phyloP scores from a whole-genome alignment of 805 yeast genomes.

The Metschnikowia reukaufii region DNA sequence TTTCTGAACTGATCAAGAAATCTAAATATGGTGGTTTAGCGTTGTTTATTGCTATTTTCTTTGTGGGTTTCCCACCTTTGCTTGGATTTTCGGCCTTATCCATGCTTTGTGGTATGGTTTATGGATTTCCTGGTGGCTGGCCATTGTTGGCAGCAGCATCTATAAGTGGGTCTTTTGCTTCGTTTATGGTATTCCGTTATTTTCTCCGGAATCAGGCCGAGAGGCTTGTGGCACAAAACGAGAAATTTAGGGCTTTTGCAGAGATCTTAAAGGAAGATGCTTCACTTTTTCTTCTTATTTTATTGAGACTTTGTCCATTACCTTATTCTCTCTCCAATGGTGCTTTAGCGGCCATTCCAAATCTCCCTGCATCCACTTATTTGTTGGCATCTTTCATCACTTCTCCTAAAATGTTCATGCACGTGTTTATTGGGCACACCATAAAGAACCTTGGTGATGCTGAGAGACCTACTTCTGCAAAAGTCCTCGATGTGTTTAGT shows the following conservation, averaged over 20 bases:
- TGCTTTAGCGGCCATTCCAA: conserved; percentile 85
- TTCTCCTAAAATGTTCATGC: conserved; percentile 79
- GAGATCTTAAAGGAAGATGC: conserved; percentile 71
- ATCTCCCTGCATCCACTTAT: conserved; percentile 61
- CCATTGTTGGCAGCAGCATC: conserved; percentile 67
- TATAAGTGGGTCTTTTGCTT: conserved; percentile 67
- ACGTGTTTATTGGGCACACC: conserved; percentile 75
- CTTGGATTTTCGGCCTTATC: conserved; percentile 76
- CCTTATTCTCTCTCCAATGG: conserved; percentile 94
- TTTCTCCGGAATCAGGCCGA: conserved; percentile 58
- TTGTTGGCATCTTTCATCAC: conserved; percentile 70
- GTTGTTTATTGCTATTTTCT: conserved; percentile 53
- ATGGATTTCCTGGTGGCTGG: conserved; percentile 83
- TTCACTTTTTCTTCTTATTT: conserved; percentile 58
- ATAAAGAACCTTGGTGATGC: conserved; percentile 65
- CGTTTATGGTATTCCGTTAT: conserved; percentile 68
- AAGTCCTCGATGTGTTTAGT: conserved; percentile 61
- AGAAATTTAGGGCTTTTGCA: conserved; percentile 69
- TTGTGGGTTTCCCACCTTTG: conserved; percentile 87
- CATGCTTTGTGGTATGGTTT: conserved; percentile 73
- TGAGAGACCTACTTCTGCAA: conserved; percentile 48
- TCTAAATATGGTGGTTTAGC: conserved; percentile 43
- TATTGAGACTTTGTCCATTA: conserved; percentile 84
- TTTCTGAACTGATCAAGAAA: conserved; percentile 47
- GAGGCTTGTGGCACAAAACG: conserved; percentile 57